A percentile compares a stretch with the other conserved stretches of the same genome.
Conservation (phyloP, 805 yeast genomes). For the Metschnikowia colocasiae region DNA sequence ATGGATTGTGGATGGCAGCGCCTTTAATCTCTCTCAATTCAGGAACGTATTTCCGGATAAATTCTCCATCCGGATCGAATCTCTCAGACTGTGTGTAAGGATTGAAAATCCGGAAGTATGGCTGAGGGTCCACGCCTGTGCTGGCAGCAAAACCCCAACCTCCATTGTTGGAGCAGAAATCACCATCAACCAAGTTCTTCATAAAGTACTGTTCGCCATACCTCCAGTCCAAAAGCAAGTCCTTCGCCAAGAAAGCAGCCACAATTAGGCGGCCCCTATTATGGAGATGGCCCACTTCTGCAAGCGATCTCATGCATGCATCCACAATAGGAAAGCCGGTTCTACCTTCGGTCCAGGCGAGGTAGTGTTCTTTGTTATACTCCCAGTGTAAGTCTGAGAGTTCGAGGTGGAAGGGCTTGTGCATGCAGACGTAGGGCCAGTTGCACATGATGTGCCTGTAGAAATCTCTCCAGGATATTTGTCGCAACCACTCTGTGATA, state of each 20-base stretch:
- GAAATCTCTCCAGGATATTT: constrained; percentile 58
- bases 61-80: constrained; percentile 46
- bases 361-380: constrained; percentile 37
- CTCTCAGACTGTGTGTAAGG: constrained; percentile 48
- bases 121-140: constrained; percentile 54
- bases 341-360: constrained; percentile 49
- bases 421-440: constrained; percentile 53
- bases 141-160: constrained; percentile 58
- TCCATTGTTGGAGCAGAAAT: constrained; percentile 51
- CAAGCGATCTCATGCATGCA: constrained; percentile 53
- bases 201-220: constrained; percentile 52
- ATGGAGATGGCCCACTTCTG: constrained; percentile 50
- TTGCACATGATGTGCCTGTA: constrained; percentile 46
- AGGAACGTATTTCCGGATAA: constrained; percentile 49
- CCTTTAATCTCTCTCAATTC: constrained; percentile 34
- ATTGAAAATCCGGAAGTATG: constrained; percentile 54
- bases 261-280: constrained; percentile 54
- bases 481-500: constrained; percentile 45
- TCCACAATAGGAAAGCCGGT: constrained; percentile 59
- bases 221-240: constrained; percentile 52
- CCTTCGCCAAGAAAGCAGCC: constrained; percentile 49
- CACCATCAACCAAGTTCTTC: constrained; percentile 48
- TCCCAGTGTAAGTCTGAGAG: constrained; percentile 43
- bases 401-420: constrained; percentile 45
- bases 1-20: constrained; percentile 35